A percentile compares a stretch with the other conserved stretches of the same genome.
These are phyloP conservation scores for Ceratorhiza oryzae-sativae DNA, from an alignment of 1,284 basidiomycete species.

Conservation along the genomic window DNA sequence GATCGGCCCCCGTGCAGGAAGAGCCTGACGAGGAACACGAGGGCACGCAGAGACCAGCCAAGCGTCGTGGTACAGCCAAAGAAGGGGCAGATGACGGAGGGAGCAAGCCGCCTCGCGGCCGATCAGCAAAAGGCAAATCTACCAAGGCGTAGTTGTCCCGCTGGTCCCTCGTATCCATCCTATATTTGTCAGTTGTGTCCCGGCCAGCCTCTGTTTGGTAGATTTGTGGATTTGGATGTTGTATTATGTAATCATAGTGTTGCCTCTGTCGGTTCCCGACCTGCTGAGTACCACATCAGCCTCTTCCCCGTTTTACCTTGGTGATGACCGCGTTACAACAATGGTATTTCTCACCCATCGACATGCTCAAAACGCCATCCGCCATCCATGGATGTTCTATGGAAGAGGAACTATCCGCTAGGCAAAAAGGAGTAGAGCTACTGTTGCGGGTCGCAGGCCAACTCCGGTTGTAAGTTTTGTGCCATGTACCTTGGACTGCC, in stretches of 20 bases:
- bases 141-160: constrained; percentile 1
- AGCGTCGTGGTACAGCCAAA: constrained; percentile 27
- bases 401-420: constrained; percentile 33
- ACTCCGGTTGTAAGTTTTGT: constrained; percentile 31
- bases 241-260: constrained; percentile 30
- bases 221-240: neutral
- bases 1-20: constrained; percentile 51
- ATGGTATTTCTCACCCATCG: constrained; percentile 38
- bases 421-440: constrained; percentile 36
- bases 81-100: constrained; percentile 2
- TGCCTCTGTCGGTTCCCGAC: neutral
- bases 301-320: neutral
- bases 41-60: constrained; percentile 48
- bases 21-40: constrained; percentile 48
- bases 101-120: constrained; percentile 13
- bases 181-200: neutral
- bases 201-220: neutral
- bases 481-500: neutral
- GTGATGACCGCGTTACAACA: constrained; percentile 30
- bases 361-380: constrained; percentile 35
- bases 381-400: constrained; percentile 26
- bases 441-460: constrained; percentile 33
- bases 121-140: constrained; percentile 22
- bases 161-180: neutral
- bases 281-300: neutral